Evolutionary conservation across 805 yeast species (phyloP).

Genomic region (Kurtzmaniella fragi): DNA sequence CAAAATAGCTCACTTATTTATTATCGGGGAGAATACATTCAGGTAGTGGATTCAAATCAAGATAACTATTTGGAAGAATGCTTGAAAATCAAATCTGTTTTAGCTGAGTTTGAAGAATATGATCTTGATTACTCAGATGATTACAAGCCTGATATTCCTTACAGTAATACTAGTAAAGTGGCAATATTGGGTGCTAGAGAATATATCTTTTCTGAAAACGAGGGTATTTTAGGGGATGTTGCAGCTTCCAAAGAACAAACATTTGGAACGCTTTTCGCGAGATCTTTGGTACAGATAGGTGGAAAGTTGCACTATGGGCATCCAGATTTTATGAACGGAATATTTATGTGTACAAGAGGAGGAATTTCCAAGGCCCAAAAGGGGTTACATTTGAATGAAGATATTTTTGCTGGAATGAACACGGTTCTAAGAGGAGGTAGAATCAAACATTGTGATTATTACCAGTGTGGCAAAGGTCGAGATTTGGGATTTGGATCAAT

Average conservation of each 20-base stretch:
- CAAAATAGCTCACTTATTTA: constrained; percentile 85
- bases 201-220: constrained; percentile 87
- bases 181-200: constrained; percentile 96
- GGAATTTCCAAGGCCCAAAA: constrained; percentile 94
- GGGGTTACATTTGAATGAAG: constrained; percentile 90
- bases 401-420: constrained; percentile 92
- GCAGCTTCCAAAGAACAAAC: constrained; percentile 98
- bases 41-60: constrained; percentile 93
- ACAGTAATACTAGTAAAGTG: constrained; percentile 38
- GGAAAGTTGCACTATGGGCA: constrained; percentile 95
- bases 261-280: constrained; percentile 90
- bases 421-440: constrained; percentile 88
- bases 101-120: constrained; percentile 88
- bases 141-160: constrained; percentile 52
- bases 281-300: constrained; percentile 90
- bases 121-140: constrained; percentile 48
- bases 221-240: constrained; percentile 90
- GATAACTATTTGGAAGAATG: constrained; percentile 95
- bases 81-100: constrained; percentile 77
- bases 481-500: constrained; percentile 93
- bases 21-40: constrained; percentile 91
- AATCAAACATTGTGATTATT: constrained; percentile 92
- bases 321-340: constrained; percentile 89
- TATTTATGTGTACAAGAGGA: constrained; percentile 92
- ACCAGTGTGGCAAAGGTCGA: constrained; percentile 95